phyloP scores from a whole-genome alignment of 352 stramenopile genomes.

The Globisporangium nunn region DNA sequence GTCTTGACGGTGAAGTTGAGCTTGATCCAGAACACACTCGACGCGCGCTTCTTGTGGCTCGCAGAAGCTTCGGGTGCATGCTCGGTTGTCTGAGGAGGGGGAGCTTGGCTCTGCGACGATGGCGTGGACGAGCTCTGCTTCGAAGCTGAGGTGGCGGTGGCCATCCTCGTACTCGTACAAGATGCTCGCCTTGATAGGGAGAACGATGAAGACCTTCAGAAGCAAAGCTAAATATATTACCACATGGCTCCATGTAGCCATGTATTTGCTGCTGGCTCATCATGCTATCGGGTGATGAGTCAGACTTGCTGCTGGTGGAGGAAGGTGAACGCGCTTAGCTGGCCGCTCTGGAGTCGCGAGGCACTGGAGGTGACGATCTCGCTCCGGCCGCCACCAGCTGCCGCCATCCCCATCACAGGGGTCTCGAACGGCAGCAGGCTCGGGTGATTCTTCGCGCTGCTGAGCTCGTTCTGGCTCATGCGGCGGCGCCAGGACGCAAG shows the following conservation, averaged over 20 bases:
- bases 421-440: constrained; percentile 31
- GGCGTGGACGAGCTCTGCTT: not conserved
- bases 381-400: not conserved
- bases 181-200: not conserved
- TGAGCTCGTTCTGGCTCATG: constrained; percentile 14
- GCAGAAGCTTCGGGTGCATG: not conserved
- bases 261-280: not conserved
- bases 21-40: constrained; percentile 57
- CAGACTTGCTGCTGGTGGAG: constrained; percentile 3
- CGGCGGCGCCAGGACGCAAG: constrained; percentile 35
- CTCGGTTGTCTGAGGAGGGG: no score
- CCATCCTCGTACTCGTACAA: not conserved
- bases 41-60: constrained; percentile 17
- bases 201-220: no score
- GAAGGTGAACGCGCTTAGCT: constrained; percentile 11
- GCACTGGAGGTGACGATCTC: constrained; percentile 11
- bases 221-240: not conserved
- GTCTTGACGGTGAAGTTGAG: constrained; percentile 73
- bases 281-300: no score
- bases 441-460: constrained; percentile 17
- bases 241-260: not conserved
- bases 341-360: constrained; percentile 8
- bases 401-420: not conserved
- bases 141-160: not conserved
- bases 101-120: not conserved